phyloP scores from a whole-genome alignment of 495 filamentous ascomycete species.

The Lophiotrema nucula region DNA sequence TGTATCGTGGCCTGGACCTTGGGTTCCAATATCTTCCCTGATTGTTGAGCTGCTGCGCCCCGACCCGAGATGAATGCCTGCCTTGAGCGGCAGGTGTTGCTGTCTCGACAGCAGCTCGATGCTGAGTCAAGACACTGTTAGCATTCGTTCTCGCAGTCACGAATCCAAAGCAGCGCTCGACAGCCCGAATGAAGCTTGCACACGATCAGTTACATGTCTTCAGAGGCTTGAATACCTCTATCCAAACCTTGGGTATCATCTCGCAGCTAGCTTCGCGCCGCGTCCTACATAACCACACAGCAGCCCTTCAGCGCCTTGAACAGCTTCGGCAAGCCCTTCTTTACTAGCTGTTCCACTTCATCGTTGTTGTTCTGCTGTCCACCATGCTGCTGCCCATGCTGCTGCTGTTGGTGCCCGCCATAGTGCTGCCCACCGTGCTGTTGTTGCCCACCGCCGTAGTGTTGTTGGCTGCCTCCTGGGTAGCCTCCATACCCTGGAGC shows the following conservation, averaged over 20 bases:
- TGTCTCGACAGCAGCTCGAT: no score
- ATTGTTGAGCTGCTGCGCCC: no score
- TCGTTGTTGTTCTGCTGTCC: conserved; percentile 50
- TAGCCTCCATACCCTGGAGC: conserved; percentile 33
- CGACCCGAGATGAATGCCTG: no score
- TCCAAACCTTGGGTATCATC: conserved; percentile 15
- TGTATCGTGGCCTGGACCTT: no score
- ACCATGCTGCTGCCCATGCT: conserved; percentile 30
- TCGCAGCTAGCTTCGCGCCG: not conserved
- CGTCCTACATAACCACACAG: conserved; percentile 71
- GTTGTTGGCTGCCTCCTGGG: conserved; percentile 31
- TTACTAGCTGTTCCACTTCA: conserved; percentile 62
- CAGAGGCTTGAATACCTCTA: no score
- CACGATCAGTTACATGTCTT: no score
- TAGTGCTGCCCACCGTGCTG: conserved; percentile 39
- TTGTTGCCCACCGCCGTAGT: conserved; percentile 43
- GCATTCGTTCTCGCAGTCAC: no score
- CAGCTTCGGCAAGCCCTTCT: conserved; percentile 58
- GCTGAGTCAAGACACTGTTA: no score
- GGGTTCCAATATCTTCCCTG: no score
- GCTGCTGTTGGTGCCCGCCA: conserved; percentile 19
- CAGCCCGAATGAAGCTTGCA: no score
- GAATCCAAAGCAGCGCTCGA: no score
- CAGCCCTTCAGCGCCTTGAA: conserved; percentile 67
- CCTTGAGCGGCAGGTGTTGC: no score